Percentiles rank a stretch among this genome's conserved stretches.
Evolutionary conservation across 73 alveolate species (phyloP).

Genomic region (Paraurostyla sp.): DNA sequence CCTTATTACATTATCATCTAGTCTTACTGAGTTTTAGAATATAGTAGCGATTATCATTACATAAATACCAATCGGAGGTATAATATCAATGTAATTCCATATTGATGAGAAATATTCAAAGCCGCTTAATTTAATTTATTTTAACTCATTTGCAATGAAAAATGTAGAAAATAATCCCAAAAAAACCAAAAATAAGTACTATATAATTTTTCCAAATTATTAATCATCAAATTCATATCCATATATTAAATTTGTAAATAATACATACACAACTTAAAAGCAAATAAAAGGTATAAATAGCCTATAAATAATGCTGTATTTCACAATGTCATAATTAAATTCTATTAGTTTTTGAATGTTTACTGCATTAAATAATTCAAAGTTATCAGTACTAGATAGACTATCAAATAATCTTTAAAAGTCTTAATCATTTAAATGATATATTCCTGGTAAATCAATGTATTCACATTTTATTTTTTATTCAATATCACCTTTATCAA

Average conservation of each 20-base stretch:
- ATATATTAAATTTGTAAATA: background rate
- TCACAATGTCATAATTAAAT: conserved; percentile 26
- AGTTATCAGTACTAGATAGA: background rate
- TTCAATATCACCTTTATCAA: background rate
- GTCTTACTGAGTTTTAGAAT: background rate
- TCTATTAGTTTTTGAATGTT: conserved; percentile 19
- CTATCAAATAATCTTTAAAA: background rate
- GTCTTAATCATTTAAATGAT: background rate
- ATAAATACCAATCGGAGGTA: background rate
- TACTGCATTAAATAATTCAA: background rate
- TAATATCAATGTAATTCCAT: conserved; percentile 52
- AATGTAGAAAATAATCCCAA: background rate
- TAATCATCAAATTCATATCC: background rate
- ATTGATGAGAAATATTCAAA: background rate
- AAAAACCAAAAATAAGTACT: background rate
- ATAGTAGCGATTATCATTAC: background rate
- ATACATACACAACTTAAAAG: background rate
- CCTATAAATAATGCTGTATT: background rate
- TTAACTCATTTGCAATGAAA: conserved; percentile 3
- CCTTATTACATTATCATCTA: background rate
- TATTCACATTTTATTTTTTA: background rate
- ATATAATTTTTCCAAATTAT: background rate
- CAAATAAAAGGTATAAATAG: conserved; percentile 13
- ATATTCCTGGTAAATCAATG: conserved; percentile 14
- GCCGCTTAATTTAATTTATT: background rate